These are phyloP conservation scores for Blastocystis sp. DNA, from an alignment of 352 stramenopile genomes.

Conservation along the genomic window DNA sequence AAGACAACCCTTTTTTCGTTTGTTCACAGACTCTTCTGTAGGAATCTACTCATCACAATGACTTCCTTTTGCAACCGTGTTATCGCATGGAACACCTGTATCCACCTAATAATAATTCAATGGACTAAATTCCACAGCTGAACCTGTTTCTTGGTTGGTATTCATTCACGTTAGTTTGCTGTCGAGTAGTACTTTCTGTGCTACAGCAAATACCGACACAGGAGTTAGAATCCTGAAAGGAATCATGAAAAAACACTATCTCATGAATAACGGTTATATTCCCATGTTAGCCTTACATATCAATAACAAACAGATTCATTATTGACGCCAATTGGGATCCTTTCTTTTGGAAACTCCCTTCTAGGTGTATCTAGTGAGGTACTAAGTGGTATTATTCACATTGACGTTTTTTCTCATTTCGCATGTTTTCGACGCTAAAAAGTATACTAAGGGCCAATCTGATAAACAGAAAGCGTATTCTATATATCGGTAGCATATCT, in stretches of 20 bases:
- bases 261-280: background rate
- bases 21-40: background rate
- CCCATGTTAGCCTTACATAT: background rate
- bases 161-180: too few relatives aligned
- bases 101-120: too few relatives aligned
- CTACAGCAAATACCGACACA: too few relatives aligned
- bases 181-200: too few relatives aligned
- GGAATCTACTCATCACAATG: too few relatives aligned
- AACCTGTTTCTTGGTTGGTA: too few relatives aligned
- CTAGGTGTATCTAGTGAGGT: background rate
- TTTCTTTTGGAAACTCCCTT: background rate
- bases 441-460: background rate
- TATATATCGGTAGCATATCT: conserved; percentile 5
- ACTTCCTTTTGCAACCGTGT: too few relatives aligned
- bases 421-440: background rate
- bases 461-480: background rate
- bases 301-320: background rate
- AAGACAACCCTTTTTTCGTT: background rate
- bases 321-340: background rate
- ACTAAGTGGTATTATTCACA: background rate
- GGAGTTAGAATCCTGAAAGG: too few relatives aligned
- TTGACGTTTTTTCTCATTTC: background rate
- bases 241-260: too few relatives aligned
- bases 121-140: too few relatives aligned
- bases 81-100: too few relatives aligned